Percentiles rank a stretch among this genome's conserved stretches.
These are phyloP conservation scores for Takakia lepidozioides DNA, from an alignment of 225 moss, liverwort and hornwort species.

Conservation along the genomic window DNA sequence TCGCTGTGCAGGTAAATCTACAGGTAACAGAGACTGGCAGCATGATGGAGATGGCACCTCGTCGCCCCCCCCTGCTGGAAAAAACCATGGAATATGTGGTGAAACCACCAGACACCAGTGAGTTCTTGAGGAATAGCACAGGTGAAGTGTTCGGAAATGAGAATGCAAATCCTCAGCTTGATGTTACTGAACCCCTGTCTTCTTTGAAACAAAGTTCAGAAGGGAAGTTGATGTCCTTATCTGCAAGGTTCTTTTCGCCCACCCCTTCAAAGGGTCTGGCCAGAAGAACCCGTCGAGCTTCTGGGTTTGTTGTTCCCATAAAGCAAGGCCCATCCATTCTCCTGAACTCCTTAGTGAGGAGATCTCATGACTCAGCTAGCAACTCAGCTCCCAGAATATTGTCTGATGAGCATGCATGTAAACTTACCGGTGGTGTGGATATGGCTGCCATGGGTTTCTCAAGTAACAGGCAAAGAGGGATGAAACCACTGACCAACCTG, in stretches of 20 bases:
- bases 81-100: conserved; percentile 42
- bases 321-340: conserved; percentile 37
- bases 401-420: no score
- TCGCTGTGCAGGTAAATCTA: no score
- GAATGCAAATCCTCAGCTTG: conserved; percentile 25
- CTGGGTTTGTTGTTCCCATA: conserved; percentile 17
- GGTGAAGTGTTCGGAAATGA: conserved; percentile 57
- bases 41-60: no score
- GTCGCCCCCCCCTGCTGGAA: background rate
- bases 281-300: conserved; percentile 13
- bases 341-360: conserved; percentile 44
- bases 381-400: no score
- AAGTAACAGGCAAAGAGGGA: no score
- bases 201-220: conserved; percentile 13
- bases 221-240: conserved; percentile 30
- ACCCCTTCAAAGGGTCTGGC: conserved; percentile 14
- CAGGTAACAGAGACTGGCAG: no score
- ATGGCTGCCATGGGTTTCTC: no score
- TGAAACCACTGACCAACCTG: no score
- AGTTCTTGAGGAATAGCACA: conserved; percentile 51
- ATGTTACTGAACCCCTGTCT: conserved; percentile 15
- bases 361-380: conserved; percentile 38
- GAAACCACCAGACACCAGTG: conserved; percentile 26
- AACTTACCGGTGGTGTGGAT: no score
- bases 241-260: conserved; percentile 29